Percentiles rank a stretch among this genome's conserved stretches.
phyloP scores from a whole-genome alignment of 306 rosid genomes.

The Acacia acuminata region DNA sequence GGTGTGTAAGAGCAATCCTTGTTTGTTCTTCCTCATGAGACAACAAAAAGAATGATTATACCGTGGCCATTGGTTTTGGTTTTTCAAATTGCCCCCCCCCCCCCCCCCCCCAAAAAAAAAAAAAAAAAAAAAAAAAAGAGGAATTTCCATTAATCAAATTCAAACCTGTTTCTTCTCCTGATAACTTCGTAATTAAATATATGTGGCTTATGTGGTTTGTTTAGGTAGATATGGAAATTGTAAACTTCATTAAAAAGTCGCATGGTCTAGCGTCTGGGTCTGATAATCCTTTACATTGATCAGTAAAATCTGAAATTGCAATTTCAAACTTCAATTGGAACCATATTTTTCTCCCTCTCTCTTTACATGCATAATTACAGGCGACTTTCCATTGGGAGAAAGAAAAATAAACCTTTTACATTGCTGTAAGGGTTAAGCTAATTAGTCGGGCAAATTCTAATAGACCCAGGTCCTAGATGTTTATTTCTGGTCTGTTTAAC shows the following conservation, averaged over 20 bases:
- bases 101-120: neutral
- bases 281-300: neutral
- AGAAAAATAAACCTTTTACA: neutral
- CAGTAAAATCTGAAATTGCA: neutral
- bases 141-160: neutral
- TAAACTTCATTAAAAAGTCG: neutral
- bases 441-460: neutral
- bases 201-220: neutral
- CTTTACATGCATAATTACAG: neutral
- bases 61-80: neutral
- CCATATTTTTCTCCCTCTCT: neutral
- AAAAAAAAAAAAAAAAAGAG: no score
- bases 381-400: neutral
- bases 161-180: neutral
- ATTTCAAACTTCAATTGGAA: neutral
- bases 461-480: neutral
- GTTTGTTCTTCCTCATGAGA: neutral
- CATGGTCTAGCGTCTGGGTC: neutral
- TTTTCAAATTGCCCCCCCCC: no score
- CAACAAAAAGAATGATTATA: neutral
- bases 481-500: neutral
- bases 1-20: constrained; percentile 43
- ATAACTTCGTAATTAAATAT: neutral
- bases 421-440: neutral
- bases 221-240: neutral